Evolutionary conservation across 208 protist species (phyloP).

Genomic region (Herpetomonas tarakana): DNA sequence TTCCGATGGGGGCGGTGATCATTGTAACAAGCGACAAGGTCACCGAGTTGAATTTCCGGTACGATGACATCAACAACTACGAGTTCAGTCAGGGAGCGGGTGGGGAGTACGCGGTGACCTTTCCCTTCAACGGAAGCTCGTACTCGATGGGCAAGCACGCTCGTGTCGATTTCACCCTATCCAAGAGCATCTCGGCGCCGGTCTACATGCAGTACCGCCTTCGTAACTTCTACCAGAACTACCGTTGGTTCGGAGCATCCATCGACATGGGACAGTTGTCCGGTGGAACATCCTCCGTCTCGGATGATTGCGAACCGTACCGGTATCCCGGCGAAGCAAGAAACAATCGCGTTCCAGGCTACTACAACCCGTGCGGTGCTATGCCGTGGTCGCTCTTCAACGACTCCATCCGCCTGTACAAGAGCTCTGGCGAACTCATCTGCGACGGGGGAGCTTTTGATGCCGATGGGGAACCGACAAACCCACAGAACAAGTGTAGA

Average conservation of each 20-base stretch:
- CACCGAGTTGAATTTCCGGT: constrained; percentile 50
- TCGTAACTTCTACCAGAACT: constrained; percentile 98
- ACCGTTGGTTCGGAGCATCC: constrained; percentile 90
- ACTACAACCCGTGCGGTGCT: constrained; percentile 95
- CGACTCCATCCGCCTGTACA: constrained; percentile 87
- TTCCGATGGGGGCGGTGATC: constrained; percentile 92
- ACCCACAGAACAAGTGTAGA: constrained; percentile 40
- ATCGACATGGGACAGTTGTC: constrained; percentile 52
- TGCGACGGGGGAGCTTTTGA: constrained; percentile 78
- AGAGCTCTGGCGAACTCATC: constrained; percentile 41
- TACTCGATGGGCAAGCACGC: constrained; percentile 42
- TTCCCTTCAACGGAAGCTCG: constrained; percentile 33
- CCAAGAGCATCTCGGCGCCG: constrained; percentile 75
- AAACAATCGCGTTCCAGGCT: constrained; percentile 23
- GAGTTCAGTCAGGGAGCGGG: constrained; percentile 15
- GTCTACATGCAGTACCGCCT: constrained; percentile 97
- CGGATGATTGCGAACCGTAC: constrained; percentile 39
- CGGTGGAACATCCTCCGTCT: constrained; percentile 21
- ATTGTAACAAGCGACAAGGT: constrained; percentile 73
- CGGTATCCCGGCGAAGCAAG: constrained; percentile 59
- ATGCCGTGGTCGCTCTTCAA: constrained; percentile 97
- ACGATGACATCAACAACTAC: constrained; percentile 76
- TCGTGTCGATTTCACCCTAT: constrained; percentile 48
- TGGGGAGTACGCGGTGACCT: constrained; percentile 31
- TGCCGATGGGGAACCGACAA: constrained; percentile 19